phyloP scores from a whole-genome alignment of 2,329 filamentous ascomycete species.

The Periconia sp. region DNA sequence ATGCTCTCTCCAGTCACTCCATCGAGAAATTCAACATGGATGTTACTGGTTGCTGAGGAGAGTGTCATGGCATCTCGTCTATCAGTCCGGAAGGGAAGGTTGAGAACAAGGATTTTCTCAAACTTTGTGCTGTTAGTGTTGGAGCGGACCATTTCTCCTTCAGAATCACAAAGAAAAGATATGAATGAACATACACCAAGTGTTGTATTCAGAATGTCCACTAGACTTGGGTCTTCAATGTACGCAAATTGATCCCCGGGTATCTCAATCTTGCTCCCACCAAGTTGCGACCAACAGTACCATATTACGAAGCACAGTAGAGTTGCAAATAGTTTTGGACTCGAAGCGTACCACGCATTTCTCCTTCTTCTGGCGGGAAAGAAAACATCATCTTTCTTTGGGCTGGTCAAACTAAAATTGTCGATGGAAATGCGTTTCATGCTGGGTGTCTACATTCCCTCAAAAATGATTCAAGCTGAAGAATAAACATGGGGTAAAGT shows the following conservation, averaged over 20 bases:
- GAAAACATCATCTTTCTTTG: constrained; percentile 17
- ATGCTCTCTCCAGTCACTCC: constrained; percentile 48
- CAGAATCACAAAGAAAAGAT: neutral
- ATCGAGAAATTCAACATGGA: constrained; percentile 53
- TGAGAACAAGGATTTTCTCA: constrained; percentile 57
- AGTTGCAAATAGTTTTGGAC: constrained; percentile 28
- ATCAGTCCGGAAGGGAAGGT: constrained; percentile 55
- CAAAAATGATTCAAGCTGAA: constrained; percentile 12
- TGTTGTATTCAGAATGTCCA: constrained; percentile 29
- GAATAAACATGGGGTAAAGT: constrained; percentile 1
- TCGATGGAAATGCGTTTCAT: constrained; percentile 35
- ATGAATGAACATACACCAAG: constrained; percentile 24
- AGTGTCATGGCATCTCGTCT: constrained; percentile 56
- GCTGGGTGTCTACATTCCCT: neutral
- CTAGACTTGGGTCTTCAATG: constrained; percentile 22
- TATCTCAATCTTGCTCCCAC: constrained; percentile 14
- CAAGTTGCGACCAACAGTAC: constrained; percentile 24
- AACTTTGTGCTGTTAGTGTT: constrained; percentile 46
- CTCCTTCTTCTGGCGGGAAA: constrained; percentile 15
- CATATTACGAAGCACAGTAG: constrained; percentile 20
- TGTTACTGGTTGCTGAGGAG: constrained; percentile 50
- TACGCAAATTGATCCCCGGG: constrained; percentile 26
- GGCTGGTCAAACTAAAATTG: constrained; percentile 27
- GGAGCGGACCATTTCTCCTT: neutral
- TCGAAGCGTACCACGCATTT: constrained; percentile 19